phyloP scores from a whole-genome alignment of 2,329 filamentous ascomycete genomes.

The Pestalotiopsis sp. region DNA sequence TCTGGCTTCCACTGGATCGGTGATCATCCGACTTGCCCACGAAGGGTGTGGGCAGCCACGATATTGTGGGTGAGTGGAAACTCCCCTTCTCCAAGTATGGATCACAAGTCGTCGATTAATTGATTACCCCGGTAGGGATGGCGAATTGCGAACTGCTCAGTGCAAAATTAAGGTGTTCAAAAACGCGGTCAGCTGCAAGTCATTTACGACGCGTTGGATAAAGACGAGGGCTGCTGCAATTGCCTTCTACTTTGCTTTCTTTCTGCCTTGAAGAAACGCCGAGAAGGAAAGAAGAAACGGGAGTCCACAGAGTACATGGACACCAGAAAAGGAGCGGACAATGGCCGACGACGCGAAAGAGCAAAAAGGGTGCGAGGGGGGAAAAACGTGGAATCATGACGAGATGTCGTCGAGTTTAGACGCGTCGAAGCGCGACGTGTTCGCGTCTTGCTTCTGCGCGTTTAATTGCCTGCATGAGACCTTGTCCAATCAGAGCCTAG shows the following conservation, averaged over 20 bases:
- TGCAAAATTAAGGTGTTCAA: neutral
- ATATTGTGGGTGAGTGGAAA: neutral
- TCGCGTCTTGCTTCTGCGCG: slow-evolving; percentile 4
- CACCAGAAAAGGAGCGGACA: neutral
- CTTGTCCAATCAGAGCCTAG: slow-evolving; percentile 5
- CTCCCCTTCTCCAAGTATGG: neutral
- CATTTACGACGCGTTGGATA: neutral
- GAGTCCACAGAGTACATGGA: neutral
- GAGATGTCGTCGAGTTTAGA: slow-evolving; percentile 7
- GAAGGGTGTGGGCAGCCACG: neutral
- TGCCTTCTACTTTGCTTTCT: neutral
- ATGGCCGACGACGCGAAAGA: neutral
- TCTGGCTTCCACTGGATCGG: neutral
- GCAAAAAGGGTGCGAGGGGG: slow-evolving; percentile 4
- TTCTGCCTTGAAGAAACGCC: neutral
- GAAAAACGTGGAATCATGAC: slow-evolving; percentile 2
- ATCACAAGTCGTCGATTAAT: neutral
- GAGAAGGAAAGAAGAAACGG: neutral
- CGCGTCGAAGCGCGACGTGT: slow-evolving; percentile 11
- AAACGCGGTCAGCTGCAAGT: neutral
- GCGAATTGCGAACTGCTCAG: neutral
- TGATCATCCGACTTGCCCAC: neutral
- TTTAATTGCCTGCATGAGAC: slow-evolving; percentile 14
- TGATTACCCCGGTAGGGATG: neutral
- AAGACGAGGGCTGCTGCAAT: neutral